A percentile compares a stretch with the other conserved stretches of the same genome.
Evolutionary conservation across 2,329 filamentous ascomycete genomes (phyloP).

Genomic region (Aspergillus sp.): DNA sequence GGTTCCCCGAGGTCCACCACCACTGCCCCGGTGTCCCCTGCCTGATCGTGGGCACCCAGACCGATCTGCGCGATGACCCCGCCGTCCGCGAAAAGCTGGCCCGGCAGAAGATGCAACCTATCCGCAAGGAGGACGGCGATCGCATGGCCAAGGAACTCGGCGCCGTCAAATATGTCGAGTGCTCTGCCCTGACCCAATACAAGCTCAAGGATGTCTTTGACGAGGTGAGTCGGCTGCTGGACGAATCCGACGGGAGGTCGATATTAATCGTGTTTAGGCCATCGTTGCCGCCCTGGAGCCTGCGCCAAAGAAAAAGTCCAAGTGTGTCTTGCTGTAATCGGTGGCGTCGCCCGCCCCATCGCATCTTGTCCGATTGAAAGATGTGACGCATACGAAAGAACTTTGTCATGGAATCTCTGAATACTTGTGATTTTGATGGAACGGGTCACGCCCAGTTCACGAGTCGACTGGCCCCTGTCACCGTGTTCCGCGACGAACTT

Average conservation of each 20-base stretch:
- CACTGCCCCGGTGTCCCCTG: conserved; percentile 97
- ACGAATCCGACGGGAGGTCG: not conserved
- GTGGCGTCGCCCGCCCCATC: conserved; percentile 1
- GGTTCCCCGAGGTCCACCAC: conserved; percentile 98
- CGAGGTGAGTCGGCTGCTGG: conserved; percentile 64
- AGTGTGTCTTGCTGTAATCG: conserved; percentile 67
- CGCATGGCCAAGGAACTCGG: conserved; percentile 96
- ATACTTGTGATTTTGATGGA: not conserved
- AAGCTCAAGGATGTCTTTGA: conserved; percentile 99
- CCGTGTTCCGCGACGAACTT: conserved; percentile 3
- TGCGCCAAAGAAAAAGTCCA: conserved; percentile 74
- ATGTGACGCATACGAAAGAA: conserved; percentile 3
- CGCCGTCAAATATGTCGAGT: conserved; percentile 98
- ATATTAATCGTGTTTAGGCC: conserved; percentile 56
- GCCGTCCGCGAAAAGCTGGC: conserved; percentile 85
- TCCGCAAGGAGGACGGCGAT: conserved; percentile 89
- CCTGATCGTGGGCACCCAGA: conserved; percentile 96
- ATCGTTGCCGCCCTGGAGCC: conserved; percentile 95
- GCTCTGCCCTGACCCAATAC: conserved; percentile 95
- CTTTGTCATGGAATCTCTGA: not conserved
- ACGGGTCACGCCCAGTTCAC: not conserved
- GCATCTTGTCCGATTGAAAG: not conserved
- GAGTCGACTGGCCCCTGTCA: conserved; percentile 3
- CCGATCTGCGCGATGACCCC: conserved; percentile 87
- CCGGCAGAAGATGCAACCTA: conserved; percentile 95